Conservation (phyloP, 208 protist genomes). For the Trypanosoma platydactyli region DNA sequence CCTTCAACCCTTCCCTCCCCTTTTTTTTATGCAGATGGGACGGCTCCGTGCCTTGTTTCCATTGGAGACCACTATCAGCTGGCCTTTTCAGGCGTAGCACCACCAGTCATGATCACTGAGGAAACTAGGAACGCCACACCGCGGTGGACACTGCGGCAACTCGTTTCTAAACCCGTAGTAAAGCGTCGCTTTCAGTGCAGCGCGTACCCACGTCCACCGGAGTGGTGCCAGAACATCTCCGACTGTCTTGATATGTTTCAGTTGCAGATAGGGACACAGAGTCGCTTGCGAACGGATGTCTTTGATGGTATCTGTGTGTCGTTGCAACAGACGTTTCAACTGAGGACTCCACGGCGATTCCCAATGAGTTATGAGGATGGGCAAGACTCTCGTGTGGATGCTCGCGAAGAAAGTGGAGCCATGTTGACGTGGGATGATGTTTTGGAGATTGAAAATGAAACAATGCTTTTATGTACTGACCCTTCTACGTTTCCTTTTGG, state of each 20-base stretch:
- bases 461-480: slow-evolving; percentile 37
- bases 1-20: slow-evolving; percentile 36
- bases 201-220: slow-evolving; percentile 40
- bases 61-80: slow-evolving; percentile 61
- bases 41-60: slow-evolving; percentile 71
- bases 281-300: slow-evolving; percentile 53
- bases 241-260: slow-evolving; percentile 77
- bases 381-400: neutral
- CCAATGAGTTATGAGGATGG: slow-evolving; percentile 12
- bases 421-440: slow-evolving; percentile 49
- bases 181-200: slow-evolving; percentile 46
- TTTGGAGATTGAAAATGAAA: slow-evolving; percentile 56
- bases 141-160: slow-evolving; percentile 13
- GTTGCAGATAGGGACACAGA: slow-evolving; percentile 67
- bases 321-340: slow-evolving; percentile 48
- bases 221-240: slow-evolving; percentile 40
- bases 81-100: slow-evolving; percentile 53
- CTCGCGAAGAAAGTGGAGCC: neutral
- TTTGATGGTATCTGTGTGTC: slow-evolving; percentile 68
- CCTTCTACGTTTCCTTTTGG: slow-evolving; percentile 61
- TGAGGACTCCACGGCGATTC: slow-evolving; percentile 64
- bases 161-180: slow-evolving; percentile 47
- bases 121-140: neutral
- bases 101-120: slow-evolving; percentile 22
- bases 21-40: slow-evolving; percentile 47